Percentiles rank a stretch among this genome's conserved stretches.
Evolutionary conservation across 1,284 basidiomycete species (phyloP).

Genomic region (Cutaneotrichosporon arboriforme): DNA sequence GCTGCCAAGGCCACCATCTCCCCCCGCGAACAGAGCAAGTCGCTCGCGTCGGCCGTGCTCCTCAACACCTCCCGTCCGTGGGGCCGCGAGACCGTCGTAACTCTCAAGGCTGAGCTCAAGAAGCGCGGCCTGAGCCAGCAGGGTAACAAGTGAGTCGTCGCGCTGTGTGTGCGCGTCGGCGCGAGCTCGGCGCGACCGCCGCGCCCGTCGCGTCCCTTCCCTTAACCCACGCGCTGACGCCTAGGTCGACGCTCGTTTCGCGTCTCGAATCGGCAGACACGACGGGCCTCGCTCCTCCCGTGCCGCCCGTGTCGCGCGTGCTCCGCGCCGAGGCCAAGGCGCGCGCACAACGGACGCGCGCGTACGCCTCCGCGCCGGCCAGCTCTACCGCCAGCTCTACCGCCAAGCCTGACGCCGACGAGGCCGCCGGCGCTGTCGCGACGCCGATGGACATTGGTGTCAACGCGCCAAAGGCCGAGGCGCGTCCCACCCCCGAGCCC

Average conservation of each 20-base stretch:
- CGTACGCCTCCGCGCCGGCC: constrained; percentile 21
- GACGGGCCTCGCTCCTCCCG: constrained; percentile 31
- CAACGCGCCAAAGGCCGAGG: constrained; percentile 5
- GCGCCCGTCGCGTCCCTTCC: too few species aligned
- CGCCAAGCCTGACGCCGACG: constrained; percentile 18
- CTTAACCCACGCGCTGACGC: not conserved
- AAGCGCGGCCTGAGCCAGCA: constrained; percentile 61
- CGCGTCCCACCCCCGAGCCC: constrained; percentile 11
- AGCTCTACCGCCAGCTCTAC: too few species aligned
- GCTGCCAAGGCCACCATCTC: constrained; percentile 15
- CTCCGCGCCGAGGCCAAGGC: constrained; percentile 5
- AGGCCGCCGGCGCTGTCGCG: constrained; percentile 15
- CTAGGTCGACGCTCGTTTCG: constrained; percentile 33
- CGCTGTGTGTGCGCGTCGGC: not conserved
- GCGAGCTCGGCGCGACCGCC: too few species aligned
- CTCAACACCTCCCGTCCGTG: constrained; percentile 60
- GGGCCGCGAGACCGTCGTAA: constrained; percentile 54
- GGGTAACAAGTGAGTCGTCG: constrained; percentile 46
- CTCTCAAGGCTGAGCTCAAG: constrained; percentile 62
- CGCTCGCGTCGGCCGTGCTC: constrained; percentile 62
- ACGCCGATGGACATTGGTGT: constrained; percentile 4
- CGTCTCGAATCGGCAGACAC: constrained; percentile 37
- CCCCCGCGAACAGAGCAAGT: constrained; percentile 20
- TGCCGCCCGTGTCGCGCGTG: constrained; percentile 24
- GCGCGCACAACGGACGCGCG: constrained; percentile 6